Conservation (phyloP, 2,329 filamentous ascomycete genomes). For the Dothideomycetidae sp. region DNA sequence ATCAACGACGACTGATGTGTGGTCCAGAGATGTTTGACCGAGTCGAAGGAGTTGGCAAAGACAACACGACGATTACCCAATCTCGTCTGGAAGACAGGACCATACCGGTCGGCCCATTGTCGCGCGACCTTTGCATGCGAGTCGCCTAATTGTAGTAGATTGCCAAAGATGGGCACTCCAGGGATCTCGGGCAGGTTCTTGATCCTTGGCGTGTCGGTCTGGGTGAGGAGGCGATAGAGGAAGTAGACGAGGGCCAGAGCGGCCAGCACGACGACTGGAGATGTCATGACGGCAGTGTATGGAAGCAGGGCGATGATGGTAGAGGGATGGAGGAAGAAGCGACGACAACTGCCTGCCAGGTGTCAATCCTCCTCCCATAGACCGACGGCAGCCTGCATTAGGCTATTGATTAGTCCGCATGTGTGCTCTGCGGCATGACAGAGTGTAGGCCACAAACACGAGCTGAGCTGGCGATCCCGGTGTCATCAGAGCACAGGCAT, state of each 20-base stretch:
- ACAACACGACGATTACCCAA: slow-evolving; percentile 60
- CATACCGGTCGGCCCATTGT: slow-evolving; percentile 34
- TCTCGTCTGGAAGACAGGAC: slow-evolving; percentile 36
- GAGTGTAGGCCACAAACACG: too few species aligned
- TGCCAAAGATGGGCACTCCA: slow-evolving; percentile 34
- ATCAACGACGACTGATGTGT: slow-evolving; percentile 65
- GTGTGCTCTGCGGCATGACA: too few species aligned
- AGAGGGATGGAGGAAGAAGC: too few species aligned
- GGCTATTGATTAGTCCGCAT: too few species aligned
- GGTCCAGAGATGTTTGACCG: slow-evolving; percentile 62
- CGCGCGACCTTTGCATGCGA: slow-evolving; percentile 34
- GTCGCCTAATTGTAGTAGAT: slow-evolving; percentile 31
- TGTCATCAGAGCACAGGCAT: too few species aligned
- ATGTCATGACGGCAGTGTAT: slow-evolving; percentile 15
- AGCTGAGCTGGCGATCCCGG: too few species aligned
- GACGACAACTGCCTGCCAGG: too few species aligned
- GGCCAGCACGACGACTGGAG: slow-evolving; percentile 29
- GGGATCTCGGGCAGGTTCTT: slow-evolving; percentile 34
- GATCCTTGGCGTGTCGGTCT: slow-evolving; percentile 35
- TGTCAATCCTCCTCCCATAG: too few species aligned
- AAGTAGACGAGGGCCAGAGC: slow-evolving; percentile 28
- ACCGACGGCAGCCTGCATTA: too few species aligned
- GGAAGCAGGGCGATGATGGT: too few species aligned
- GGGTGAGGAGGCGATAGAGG: slow-evolving; percentile 28
- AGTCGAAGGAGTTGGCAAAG: slow-evolving; percentile 65